These are phyloP conservation scores for Angophora floribunda DNA, from an alignment of 345 rosid genomes.

Conservation along the genomic window DNA sequence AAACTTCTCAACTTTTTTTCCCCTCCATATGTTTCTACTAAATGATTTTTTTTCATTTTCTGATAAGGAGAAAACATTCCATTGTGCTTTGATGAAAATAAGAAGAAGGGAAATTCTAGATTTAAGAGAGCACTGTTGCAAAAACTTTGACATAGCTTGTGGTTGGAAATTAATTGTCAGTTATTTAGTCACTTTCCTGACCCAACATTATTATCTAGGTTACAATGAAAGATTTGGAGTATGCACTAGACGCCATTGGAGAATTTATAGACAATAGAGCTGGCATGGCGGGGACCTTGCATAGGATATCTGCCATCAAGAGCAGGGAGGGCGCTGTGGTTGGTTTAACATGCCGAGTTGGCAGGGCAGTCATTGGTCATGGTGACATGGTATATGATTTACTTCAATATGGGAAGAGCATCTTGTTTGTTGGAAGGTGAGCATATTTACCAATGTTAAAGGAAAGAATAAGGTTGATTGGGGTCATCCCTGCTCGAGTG, in stretches of 20 bases:
- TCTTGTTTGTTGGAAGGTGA: conserved; percentile 61
- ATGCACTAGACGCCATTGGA: conserved; percentile 46
- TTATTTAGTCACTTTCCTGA: background rate
- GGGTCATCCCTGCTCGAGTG: background rate
- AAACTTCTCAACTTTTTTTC: background rate
- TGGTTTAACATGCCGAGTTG: conserved; percentile 62
- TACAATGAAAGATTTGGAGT: conserved; percentile 45
- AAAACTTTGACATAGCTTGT: background rate
- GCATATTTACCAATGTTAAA: background rate
- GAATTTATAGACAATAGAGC: conserved; percentile 63
- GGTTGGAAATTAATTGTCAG: background rate
- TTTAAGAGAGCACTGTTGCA: background rate
- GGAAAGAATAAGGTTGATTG: background rate
- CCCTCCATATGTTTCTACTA: background rate
- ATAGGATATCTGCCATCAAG: conserved; percentile 54
- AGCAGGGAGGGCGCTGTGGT: conserved; percentile 43
- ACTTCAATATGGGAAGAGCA: conserved; percentile 52
- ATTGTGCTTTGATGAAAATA: background rate
- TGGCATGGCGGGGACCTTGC: conserved; percentile 65
- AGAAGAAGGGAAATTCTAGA: background rate
- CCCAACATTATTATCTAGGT: conserved; percentile 30
- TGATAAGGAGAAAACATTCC: background rate
- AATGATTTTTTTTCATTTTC: background rate
- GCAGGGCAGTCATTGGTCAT: conserved; percentile 56
- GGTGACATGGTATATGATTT: conserved; percentile 56